phyloP scores from a whole-genome alignment of 108 stramenopile species.

The Skeletonema tropicum region DNA sequence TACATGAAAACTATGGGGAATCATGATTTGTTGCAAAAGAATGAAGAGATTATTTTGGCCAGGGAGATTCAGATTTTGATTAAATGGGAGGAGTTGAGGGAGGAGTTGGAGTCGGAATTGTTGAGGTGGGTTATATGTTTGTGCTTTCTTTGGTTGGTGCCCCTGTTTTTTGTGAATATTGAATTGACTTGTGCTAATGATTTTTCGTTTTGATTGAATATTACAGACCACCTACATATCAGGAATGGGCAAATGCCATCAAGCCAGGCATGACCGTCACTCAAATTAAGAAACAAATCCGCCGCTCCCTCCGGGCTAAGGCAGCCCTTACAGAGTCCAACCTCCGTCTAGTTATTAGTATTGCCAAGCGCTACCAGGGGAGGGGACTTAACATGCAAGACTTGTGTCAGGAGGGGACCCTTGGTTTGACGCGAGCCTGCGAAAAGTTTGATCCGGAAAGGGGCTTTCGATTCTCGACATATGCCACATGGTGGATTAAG shows the following conservation, averaged over 20 bases:
- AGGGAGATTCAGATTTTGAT: slow-evolving; percentile 87
- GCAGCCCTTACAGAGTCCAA: slow-evolving; percentile 86
- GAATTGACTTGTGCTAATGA: neutral
- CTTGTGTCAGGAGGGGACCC: slow-evolving; percentile 93
- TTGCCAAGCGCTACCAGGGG: slow-evolving; percentile 88
- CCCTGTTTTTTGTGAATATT: neutral
- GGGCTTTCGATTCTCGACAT: slow-evolving; percentile 96
- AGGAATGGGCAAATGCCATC: slow-evolving; percentile 83
- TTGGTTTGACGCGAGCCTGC: slow-evolving; percentile 91
- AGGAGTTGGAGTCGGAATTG: slow-evolving; percentile 70
- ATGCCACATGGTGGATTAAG: slow-evolving; percentile 98
- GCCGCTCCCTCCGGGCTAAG: slow-evolving; percentile 85
- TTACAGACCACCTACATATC: slow-evolving; percentile 79
- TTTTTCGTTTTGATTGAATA: neutral
- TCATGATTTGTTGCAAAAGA: slow-evolving; percentile 85
- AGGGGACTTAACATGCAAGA: slow-evolving; percentile 89
- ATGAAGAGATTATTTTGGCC: slow-evolving; percentile 87
- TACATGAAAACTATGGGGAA: slow-evolving; percentile 91
- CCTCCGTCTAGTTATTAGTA: slow-evolving; percentile 88
- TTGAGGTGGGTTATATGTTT: slow-evolving; percentile 35
- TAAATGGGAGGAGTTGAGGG: slow-evolving; percentile 76
- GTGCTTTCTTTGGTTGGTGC: neutral
- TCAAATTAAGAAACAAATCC: slow-evolving; percentile 89
- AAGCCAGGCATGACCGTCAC: slow-evolving; percentile 74
- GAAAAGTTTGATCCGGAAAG: slow-evolving; percentile 96